These are phyloP conservation scores for Roridomyces roridus DNA, from an alignment of 768 basidiomycete species.

Conservation along the genomic window DNA sequence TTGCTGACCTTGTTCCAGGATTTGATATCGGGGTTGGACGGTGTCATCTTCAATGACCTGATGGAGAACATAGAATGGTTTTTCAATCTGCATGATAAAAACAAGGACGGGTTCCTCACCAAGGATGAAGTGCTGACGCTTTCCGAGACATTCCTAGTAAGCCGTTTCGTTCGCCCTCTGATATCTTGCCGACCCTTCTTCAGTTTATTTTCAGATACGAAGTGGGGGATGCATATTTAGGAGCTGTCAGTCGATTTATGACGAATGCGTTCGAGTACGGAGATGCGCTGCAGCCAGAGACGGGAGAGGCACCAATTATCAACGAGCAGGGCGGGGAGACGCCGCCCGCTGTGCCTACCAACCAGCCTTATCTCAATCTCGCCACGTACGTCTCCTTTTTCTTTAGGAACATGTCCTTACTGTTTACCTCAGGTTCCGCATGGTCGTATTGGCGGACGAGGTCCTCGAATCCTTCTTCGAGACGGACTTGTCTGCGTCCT, in stretches of 20 bases:
- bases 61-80: slow-evolving; percentile 99
- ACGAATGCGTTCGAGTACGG: slow-evolving; percentile 99
- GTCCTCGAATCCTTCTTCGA: slow-evolving; percentile 97
- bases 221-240: slow-evolving; percentile 94
- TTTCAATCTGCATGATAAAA: slow-evolving; percentile 94
- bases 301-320: slow-evolving; percentile 39
- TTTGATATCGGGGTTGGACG: slow-evolving; percentile 85
- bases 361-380: slow-evolving; percentile 92
- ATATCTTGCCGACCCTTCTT: not conserved
- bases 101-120: slow-evolving; percentile 93
- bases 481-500: slow-evolving; percentile 87
- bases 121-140: slow-evolving; percentile 97
- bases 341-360: slow-evolving; percentile 64
- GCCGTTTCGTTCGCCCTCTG: slow-evolving; percentile 30
- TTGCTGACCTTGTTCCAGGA: slow-evolving; percentile 57
- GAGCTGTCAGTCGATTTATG: slow-evolving; percentile 96
- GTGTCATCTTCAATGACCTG: slow-evolving; percentile 93
- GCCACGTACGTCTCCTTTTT: slow-evolving; percentile 63
- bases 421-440: slow-evolving; percentile 77
- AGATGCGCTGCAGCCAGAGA: slow-evolving; percentile 80
- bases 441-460: slow-evolving; percentile 98
- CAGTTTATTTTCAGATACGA: slow-evolving; percentile 99
- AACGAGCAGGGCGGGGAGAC: slow-evolving; percentile 45
- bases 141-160: slow-evolving; percentile 90
- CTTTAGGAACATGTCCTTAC: slow-evolving; percentile 9